Evolutionary conservation across 2,329 filamentous ascomycete species (phyloP).

Genomic region (Phoma sp.): DNA sequence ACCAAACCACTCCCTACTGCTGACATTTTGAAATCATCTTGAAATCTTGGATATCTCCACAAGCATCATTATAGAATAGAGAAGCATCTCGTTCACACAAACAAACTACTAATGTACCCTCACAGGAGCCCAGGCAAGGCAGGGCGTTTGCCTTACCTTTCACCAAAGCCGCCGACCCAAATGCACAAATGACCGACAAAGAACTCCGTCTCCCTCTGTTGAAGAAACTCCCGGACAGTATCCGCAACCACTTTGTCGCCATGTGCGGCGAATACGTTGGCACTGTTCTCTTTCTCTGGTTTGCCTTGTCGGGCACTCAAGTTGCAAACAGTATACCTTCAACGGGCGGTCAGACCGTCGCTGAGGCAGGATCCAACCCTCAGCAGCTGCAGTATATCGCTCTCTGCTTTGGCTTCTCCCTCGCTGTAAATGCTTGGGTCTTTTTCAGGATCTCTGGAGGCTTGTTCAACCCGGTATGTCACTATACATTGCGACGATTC

Average conservation of each 20-base stretch:
- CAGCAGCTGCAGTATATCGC: slow-evolving; percentile 49
- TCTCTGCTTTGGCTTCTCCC: slow-evolving; percentile 49
- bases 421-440: slow-evolving; percentile 50
- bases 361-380: slow-evolving; percentile 40
- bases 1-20: neutral
- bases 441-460: slow-evolving; percentile 39
- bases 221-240: slow-evolving; percentile 15
- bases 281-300: slow-evolving; percentile 50
- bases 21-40: neutral
- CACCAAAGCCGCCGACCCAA: slow-evolving; percentile 20
- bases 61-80: no score
- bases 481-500: neutral
- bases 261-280: slow-evolving; percentile 48
- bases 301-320: slow-evolving; percentile 48
- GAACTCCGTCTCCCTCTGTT: slow-evolving; percentile 20
- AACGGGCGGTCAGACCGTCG: slow-evolving; percentile 17
- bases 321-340: slow-evolving; percentile 47
- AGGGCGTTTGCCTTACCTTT: slow-evolving; percentile 23
- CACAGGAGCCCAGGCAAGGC: slow-evolving; percentile 20
- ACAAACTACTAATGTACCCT: neutral
- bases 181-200: slow-evolving; percentile 13
- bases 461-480: slow-evolving; percentile 24
- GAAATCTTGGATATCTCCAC: no score
- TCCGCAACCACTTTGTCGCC: slow-evolving; percentile 25
- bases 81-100: neutral